Conservation (phyloP, 805 yeast genomes). For the Metschnikowia lochheadii region DNA sequence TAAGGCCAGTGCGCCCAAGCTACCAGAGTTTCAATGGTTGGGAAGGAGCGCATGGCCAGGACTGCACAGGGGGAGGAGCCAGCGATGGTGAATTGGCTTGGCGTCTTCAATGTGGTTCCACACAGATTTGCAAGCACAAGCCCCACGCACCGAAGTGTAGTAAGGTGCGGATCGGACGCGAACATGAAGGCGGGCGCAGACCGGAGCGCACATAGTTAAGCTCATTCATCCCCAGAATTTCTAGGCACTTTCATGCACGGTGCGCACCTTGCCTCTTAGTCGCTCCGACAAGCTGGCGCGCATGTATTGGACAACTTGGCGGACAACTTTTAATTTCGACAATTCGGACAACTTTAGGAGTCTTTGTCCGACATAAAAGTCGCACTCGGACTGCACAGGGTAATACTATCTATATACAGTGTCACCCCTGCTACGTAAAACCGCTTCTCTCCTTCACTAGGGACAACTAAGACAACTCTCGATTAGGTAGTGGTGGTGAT, state of each 20-base stretch:
- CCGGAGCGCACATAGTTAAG: neutral
- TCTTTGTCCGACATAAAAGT: too few relatives aligned
- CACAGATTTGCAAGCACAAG: neutral
- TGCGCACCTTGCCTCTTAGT: neutral
- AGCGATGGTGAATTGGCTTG: neutral
- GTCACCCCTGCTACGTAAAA: too few relatives aligned
- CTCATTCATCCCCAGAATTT: neutral
- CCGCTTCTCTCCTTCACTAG: too few relatives aligned
- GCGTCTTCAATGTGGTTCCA: neutral
- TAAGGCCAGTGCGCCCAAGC: neutral
- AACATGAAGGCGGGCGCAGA: neutral
- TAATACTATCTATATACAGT: too few relatives aligned
- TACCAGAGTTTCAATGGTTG: neutral
- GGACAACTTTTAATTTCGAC: too few relatives aligned
- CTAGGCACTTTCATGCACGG: neutral
- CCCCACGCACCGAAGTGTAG: neutral
- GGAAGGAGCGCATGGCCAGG: neutral
- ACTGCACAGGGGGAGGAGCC: neutral
- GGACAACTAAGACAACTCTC: too few relatives aligned
- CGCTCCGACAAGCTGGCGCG: too few relatives aligned
- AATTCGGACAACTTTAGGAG: too few relatives aligned
- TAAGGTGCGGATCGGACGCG: neutral
- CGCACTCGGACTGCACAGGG: too few relatives aligned
- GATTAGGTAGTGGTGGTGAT: too few relatives aligned
- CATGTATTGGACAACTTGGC: too few relatives aligned